phyloP scores from a whole-genome alignment of 2,329 filamentous ascomycete species.

The Moelleriella libera region DNA sequence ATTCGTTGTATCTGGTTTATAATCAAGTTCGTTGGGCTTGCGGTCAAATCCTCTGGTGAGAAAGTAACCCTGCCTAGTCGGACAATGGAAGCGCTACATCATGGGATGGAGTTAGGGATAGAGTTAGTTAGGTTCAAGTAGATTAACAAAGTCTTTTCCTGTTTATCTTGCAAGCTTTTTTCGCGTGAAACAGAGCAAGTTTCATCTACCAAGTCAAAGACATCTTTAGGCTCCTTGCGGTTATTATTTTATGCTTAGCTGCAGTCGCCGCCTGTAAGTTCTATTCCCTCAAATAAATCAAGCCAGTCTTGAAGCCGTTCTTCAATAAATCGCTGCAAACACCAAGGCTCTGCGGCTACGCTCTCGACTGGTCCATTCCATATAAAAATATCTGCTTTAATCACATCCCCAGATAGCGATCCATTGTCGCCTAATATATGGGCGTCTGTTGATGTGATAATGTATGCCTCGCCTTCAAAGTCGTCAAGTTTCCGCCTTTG shows the following conservation, averaged over 20 bases:
- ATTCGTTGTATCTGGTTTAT: not conserved
- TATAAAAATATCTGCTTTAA: slow-evolving; percentile 17
- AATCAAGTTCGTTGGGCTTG: not conserved
- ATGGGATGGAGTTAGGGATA: not conserved
- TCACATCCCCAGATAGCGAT: not conserved
- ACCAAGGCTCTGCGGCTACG: slow-evolving; percentile 10
- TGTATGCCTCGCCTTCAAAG: slow-evolving; percentile 15
- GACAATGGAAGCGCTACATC: not conserved
- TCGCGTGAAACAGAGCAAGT: too few species aligned
- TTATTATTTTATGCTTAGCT: not conserved
- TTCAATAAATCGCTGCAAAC: slow-evolving; percentile 10
- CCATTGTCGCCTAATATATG: slow-evolving; percentile 1
- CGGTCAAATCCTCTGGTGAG: not conserved
- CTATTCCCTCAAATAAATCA: slow-evolving; percentile 9
- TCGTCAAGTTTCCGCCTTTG: slow-evolving; percentile 17
- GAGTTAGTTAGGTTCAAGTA: not conserved
- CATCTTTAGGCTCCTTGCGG: not conserved
- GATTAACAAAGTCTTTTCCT: not conserved
- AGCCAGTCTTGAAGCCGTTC: slow-evolving; percentile 15
- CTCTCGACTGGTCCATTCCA: slow-evolving; percentile 10
- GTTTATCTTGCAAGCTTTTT: not conserved
- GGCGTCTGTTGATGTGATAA: slow-evolving; percentile 3
- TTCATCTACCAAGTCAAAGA: too few species aligned
- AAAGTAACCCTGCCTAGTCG: not conserved
- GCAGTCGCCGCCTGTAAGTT: slow-evolving; percentile 5